phyloP scores from a whole-genome alignment of 352 stramenopile genomes.

The Phytophthora pini region DNA sequence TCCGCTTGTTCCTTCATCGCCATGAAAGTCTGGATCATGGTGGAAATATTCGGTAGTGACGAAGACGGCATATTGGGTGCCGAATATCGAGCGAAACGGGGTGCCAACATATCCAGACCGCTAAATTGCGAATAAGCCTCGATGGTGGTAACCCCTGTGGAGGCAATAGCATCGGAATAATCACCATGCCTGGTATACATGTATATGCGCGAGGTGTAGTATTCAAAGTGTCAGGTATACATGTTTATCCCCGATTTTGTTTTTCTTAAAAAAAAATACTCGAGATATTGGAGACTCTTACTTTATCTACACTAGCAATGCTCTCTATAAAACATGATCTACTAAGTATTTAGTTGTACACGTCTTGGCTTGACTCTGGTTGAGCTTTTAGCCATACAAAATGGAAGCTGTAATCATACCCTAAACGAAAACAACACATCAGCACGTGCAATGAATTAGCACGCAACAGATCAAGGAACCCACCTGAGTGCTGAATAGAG shows the following conservation, averaged over 20 bases:
- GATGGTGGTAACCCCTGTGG: not conserved
- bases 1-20: not conserved
- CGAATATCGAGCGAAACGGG: not conserved
- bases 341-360: too few species aligned
- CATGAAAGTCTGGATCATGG: not conserved
- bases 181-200: too few species aligned
- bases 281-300: too few species aligned
- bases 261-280: too few species aligned
- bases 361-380: not conserved
- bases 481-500: constrained; percentile 4
- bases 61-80: not conserved
- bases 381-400: constrained; percentile 3
- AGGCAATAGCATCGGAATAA: too few species aligned
- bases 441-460: not conserved
- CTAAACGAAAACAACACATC: constrained; percentile 1
- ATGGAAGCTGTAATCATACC: constrained; percentile 21
- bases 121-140: not conserved
- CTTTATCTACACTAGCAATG: too few species aligned
- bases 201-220: too few species aligned
- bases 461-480: not conserved
- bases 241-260: too few species aligned
- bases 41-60: not conserved
- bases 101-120: not conserved
- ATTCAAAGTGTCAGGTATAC: too few species aligned
- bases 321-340: too few species aligned